Base-by-base conservation (phyloP, 331 rosid genomes). In the Telfairia occidentalis region DNA sequence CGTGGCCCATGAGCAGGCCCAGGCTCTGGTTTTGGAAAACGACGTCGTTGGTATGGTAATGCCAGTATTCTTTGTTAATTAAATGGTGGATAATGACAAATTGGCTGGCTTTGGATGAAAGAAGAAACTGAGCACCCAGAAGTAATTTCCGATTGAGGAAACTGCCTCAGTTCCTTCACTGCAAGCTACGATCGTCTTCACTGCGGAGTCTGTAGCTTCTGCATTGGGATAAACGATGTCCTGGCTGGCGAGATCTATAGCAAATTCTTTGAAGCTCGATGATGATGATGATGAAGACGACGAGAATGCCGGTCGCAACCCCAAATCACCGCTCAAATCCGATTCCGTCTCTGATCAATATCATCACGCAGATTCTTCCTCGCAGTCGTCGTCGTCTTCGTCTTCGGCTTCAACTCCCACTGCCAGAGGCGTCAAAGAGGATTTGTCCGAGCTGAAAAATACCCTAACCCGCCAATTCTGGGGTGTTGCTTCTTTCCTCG, bases 401-500 rank as follows among this genome's bases (percentile, higher is more conserved):
- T 40, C 88, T 1, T 40, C 83, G 2, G 24, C 92, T 26, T 80
- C 97, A 16, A 59, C 85, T 40, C 86, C 91, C 50, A 77, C 95
- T 26, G 76, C 86, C 7, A 82, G 91, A 5, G 97, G 98, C 23
- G 98, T 91, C 58, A 90, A 87, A 59, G 97, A 94, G 74, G 97
- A 94, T 80, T 87, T 94, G 3, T 81, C 92, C 70, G 96, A 88
- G 80, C 81, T 94, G 76, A 87, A 85, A 58, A 88, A 87, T 75
- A 84, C 96, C 83, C 89, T 94, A 75, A 87, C 96, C 6, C 97
- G 96, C 24, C 97, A 90, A 86, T 80, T 94, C 42, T 87, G 96
- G 97, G 98, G 96, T 28, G 85, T 94, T 82, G 96, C 98, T 0
- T 82, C 90, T 0, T 94, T 91, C 80, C 89, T 94, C 40, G 93